Evolutionary conservation across 2,329 filamentous ascomycete genomes (phyloP).

Genomic region (Albophoma yamanashiensis): DNA sequence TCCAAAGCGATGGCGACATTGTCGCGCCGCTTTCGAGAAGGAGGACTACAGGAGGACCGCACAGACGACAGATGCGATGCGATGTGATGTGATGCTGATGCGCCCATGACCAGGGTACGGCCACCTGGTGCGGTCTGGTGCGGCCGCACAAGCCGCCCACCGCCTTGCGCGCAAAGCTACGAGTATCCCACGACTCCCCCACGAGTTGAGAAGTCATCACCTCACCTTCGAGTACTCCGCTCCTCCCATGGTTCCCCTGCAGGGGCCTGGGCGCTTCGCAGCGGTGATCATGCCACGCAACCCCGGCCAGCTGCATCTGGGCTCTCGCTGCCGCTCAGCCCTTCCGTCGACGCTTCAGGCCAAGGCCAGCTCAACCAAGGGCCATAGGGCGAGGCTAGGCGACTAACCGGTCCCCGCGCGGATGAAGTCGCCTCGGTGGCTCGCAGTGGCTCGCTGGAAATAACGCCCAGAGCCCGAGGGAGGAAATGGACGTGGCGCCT

Average conservation of each 20-base stretch:
- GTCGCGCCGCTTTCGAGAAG: neutral
- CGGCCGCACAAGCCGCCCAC: neutral
- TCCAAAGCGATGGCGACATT: neutral
- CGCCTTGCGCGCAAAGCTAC: neutral
- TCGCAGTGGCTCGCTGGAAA: neutral
- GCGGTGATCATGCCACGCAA: neutral
- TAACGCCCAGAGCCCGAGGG: neutral
- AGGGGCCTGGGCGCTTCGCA: neutral
- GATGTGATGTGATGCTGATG: neutral
- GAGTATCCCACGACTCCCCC: neutral
- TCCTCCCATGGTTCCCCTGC: neutral
- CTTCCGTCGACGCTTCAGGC: neutral
- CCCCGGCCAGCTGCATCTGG: neutral
- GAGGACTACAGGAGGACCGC: neutral
- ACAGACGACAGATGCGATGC: neutral
- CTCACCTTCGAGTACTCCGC: neutral
- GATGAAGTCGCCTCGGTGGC: too few species aligned
- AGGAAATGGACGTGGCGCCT: neutral
- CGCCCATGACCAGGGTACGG: neutral
- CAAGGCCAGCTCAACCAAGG: neutral
- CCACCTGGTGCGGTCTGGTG: neutral
- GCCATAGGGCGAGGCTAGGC: too few species aligned
- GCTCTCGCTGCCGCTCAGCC: neutral
- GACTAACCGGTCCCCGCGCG: too few species aligned
- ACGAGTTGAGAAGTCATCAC: neutral